phyloP scores from a whole-genome alignment of 352 stramenopile genomes.

The Phytophthora idaei region DNA sequence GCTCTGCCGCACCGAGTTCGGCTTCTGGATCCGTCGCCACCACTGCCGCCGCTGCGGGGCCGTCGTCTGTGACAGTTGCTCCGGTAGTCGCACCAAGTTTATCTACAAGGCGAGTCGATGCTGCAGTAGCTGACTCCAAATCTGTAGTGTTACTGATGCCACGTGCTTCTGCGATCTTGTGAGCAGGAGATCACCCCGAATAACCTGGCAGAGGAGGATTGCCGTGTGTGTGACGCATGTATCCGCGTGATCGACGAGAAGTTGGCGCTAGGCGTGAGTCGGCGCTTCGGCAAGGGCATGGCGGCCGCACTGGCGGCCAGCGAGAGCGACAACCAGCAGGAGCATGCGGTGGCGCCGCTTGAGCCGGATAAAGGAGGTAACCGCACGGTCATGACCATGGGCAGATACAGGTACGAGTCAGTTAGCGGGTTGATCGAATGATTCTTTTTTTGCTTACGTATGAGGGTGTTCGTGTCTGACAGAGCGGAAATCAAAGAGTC shows the following conservation, averaged over 20 bases:
- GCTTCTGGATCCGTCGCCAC: conserved; percentile 87
- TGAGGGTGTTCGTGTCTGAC: not conserved
- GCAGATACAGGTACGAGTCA: conserved; percentile 73
- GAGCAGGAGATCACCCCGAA: conserved; percentile 65
- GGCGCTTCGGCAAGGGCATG: conserved; percentile 67
- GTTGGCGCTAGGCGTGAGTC: conserved; percentile 71
- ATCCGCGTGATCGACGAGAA: conserved; percentile 89
- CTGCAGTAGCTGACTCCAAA: not conserved
- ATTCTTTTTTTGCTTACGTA: conserved; percentile 4
- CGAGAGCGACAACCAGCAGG: conserved; percentile 45
- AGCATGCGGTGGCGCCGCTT: conserved; percentile 36
- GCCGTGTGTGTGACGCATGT: conserved; percentile 80
- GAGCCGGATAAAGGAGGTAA: conserved; percentile 59
- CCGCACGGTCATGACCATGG: conserved; percentile 76
- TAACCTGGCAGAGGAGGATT: conserved; percentile 69
- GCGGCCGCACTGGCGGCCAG: conserved; percentile 22
- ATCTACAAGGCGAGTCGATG: conserved; percentile 73
- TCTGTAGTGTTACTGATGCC: not conserved
- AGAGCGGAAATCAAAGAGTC: conserved; percentile 91
- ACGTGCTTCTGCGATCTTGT: not conserved
- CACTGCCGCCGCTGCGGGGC: conserved; percentile 89
- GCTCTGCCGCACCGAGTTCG: conserved; percentile 84
- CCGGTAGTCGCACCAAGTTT: conserved; percentile 78
- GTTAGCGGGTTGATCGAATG: not conserved
- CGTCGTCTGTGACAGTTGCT: conserved; percentile 83